These are phyloP conservation scores for Luvunga scandens DNA, from an alignment of 345 rosid genomes.

Conservation along the genomic window DNA sequence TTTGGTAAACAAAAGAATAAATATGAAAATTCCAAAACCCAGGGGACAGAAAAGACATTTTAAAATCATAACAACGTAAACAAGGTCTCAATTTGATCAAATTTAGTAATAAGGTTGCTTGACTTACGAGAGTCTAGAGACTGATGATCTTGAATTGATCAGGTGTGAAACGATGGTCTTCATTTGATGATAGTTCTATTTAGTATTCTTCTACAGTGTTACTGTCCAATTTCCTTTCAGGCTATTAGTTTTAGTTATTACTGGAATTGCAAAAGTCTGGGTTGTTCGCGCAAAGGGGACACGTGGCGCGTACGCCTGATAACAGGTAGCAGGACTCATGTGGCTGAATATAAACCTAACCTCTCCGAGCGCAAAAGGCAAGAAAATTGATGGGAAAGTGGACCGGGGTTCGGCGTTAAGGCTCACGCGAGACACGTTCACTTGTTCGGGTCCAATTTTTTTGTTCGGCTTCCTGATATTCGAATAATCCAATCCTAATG, in stretches of 20 bases:
- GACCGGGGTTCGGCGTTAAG: too few species aligned
- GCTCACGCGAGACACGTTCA: too few species aligned
- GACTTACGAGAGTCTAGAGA: conserved; percentile 31
- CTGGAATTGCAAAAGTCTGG: not conserved
- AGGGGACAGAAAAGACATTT: not conserved
- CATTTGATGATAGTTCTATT: conserved; percentile 22
- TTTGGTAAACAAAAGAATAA: not conserved
- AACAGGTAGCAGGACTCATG: conserved; percentile 26
- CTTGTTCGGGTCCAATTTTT: too few species aligned
- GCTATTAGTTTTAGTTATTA: not conserved
- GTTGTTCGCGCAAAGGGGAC: not conserved
- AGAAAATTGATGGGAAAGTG: not conserved
- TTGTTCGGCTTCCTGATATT: too few species aligned
- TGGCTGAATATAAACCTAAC: conserved; percentile 30
- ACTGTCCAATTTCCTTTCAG: too few species aligned
- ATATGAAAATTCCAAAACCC: not conserved
- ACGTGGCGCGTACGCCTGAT: conserved; percentile 30
- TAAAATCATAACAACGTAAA: not conserved
- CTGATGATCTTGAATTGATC: conserved; percentile 37
- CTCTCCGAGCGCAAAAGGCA: not conserved
- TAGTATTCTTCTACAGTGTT: not conserved
- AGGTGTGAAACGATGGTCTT: conserved; percentile 40
- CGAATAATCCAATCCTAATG: too few species aligned
- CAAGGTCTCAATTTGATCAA: not conserved
- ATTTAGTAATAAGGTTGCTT: not conserved